phyloP scores from a whole-genome alignment of 495 filamentous ascomycete genomes.

The Rhypophila decipiens region DNA sequence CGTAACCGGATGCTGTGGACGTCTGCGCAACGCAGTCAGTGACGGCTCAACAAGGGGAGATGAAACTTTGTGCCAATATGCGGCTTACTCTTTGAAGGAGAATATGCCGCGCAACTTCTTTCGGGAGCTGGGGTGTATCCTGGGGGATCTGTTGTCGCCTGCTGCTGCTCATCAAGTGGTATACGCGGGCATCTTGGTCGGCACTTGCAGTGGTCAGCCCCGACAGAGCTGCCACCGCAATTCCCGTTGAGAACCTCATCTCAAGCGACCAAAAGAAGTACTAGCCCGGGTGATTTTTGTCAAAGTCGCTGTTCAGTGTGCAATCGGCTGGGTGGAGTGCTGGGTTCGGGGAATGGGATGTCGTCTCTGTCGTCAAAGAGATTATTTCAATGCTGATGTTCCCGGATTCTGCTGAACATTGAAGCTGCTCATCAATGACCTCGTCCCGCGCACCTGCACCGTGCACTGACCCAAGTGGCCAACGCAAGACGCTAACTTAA shows the following conservation, averaged over 20 bases:
- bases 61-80: neutral
- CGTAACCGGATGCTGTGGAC: constrained; percentile 24
- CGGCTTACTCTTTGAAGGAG: constrained; percentile 22
- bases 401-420: neutral
- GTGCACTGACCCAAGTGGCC: neutral
- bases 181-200: constrained; percentile 22
- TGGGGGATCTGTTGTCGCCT: constrained; percentile 1
- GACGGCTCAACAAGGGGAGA: constrained; percentile 2
- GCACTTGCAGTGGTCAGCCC: constrained; percentile 20
- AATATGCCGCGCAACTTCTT: constrained; percentile 30
- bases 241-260: constrained; percentile 24
- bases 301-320: neutral
- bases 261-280: constrained; percentile 1
- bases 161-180: constrained; percentile 16
- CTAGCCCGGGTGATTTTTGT: too few relatives aligned
- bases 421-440: neutral
- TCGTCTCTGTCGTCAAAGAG: too few relatives aligned
- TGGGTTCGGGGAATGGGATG: neutral
- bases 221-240: constrained; percentile 20
- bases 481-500: too few relatives aligned
- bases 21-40: constrained; percentile 34
- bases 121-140: constrained; percentile 19
- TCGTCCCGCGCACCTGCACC: neutral
- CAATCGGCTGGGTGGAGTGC: neutral
- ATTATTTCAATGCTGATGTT: too few relatives aligned